Evolutionary conservation across 345 rosid species (phyloP), one percentile per base, ranked within the genome.

Genomic region (Cochlearia excelsa): DNA sequence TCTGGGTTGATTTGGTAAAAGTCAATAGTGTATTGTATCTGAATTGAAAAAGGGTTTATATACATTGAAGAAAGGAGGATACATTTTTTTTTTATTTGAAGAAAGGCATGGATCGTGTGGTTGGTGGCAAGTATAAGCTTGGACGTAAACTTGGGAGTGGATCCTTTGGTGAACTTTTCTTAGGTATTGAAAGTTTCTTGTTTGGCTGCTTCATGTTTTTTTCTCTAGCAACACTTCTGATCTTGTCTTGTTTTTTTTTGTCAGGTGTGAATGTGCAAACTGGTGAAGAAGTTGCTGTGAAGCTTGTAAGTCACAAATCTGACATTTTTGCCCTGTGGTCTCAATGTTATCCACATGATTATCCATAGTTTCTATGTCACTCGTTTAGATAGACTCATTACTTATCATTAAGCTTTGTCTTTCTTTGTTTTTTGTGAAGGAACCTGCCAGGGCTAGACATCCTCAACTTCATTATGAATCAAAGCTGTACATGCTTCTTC

Each of bases 71-170:
- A 62, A 63, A 57, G 46, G 6, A 54, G 50, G 38, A 3, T 1
- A 9, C 23, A 33, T 61, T 57, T 9, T 6, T 3, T 37, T 33
- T 5, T 33, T 35, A 7, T 4, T 35, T 29, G 49, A 40, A 27
- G 7, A 23, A 27, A 41, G 42, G 7, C 33, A 84, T 84, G 91
- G 91, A 84, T 54, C 84, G 96, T 68, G 74, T 88, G 68, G 82
- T 92, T 75, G 96, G 96, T 51, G 88, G 88, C 41, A 88, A 88
- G 81, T 88, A 71, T 75, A 92, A 88, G 81, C 87, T 88, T 59
- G 96, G 90, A 61, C 88, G 95, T 46, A 86, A 88, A 78, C 88
- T 92, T 69, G 98, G 98, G 44, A 81, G 98, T 69, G 98, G 98
- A 69, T 92, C 98, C 51, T 92, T 86, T 75, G 98, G 98, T 49